phyloP scores from a whole-genome alignment of 2,329 filamentous ascomycete species.

The Sporothrix dimorphospora region DNA sequence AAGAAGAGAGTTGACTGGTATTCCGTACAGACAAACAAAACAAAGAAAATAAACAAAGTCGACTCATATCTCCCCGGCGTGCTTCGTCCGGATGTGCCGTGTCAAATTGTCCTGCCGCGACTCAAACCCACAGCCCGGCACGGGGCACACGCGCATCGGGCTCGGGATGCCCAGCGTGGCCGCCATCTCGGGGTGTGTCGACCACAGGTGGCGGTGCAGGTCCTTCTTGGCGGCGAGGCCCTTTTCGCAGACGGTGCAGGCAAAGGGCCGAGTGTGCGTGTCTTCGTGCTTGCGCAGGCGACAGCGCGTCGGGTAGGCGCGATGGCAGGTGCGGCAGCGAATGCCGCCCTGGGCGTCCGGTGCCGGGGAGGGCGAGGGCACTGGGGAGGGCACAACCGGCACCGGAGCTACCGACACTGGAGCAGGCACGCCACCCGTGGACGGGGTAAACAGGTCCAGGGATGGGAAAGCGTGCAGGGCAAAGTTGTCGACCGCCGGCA shows the following conservation, averaged over 20 bases:
- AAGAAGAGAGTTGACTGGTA: conserved; percentile 11
- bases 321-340: conserved; percentile 16
- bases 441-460: neutral
- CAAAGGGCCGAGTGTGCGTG: conserved; percentile 34
- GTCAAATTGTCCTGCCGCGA: conserved; percentile 35
- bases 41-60: neutral
- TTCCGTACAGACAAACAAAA: neutral
- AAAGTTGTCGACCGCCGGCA: neutral
- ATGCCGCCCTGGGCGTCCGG: neutral
- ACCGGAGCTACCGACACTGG: neutral
- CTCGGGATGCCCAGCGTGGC: conserved; percentile 24
- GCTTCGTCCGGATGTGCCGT: conserved; percentile 28
- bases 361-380: neutral
- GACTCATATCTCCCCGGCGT: neutral
- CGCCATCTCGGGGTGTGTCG: conserved; percentile 33
- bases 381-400: neutral
- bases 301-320: neutral
- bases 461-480: conserved; percentile 1
- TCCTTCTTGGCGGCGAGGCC: conserved; percentile 33
- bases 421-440: neutral
- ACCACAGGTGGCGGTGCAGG: conserved; percentile 35
- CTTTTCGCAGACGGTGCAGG: conserved; percentile 34
- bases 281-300: conserved; percentile 32
- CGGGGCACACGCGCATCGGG: conserved; percentile 29
- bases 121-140: conserved; percentile 30